Conservation (phyloP, 306 rosid species). For the Castanopsis chinensis region DNA sequence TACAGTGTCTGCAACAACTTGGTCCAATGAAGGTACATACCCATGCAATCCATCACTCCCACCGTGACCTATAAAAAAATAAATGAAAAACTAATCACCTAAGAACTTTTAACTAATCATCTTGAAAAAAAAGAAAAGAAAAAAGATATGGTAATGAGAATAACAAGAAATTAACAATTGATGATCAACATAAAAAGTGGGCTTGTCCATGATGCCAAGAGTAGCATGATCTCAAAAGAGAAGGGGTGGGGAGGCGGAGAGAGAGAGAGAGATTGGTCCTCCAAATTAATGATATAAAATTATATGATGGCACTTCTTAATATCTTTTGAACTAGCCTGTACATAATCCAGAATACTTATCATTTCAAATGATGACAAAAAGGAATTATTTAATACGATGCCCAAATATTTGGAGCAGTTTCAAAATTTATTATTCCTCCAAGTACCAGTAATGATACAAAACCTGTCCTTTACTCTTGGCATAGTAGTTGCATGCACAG, state of each 20-base stretch:
- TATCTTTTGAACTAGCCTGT: neutral
- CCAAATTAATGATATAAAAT: neutral
- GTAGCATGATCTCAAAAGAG: neutral
- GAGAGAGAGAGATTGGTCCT: neutral
- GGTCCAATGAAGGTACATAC: constrained; percentile 96
- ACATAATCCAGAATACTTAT: neutral
- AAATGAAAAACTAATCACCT: constrained; percentile 9
- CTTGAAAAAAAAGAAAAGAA: neutral
- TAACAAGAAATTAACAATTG: neutral
- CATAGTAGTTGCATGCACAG: neutral
- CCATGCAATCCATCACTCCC: constrained; percentile 99
- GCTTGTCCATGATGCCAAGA: neutral
- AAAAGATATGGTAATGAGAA: neutral
- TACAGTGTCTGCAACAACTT: constrained; percentile 96
- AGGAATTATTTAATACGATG: neutral
- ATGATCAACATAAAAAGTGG: neutral
- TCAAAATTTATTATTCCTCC: neutral
- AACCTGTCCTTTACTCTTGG: neutral
- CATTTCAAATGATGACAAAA: neutral
- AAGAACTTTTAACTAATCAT: neutral
- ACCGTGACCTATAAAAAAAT: constrained; percentile 74
- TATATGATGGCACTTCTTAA: neutral
- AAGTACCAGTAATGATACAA: neutral
- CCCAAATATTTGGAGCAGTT: neutral
- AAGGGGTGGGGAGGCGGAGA: no score